Percentiles rank a stretch among this genome's conserved stretches.
These are phyloP conservation scores for Russula virescens DNA, from an alignment of 768 basidiomycete genomes.

Conservation along the genomic window DNA sequence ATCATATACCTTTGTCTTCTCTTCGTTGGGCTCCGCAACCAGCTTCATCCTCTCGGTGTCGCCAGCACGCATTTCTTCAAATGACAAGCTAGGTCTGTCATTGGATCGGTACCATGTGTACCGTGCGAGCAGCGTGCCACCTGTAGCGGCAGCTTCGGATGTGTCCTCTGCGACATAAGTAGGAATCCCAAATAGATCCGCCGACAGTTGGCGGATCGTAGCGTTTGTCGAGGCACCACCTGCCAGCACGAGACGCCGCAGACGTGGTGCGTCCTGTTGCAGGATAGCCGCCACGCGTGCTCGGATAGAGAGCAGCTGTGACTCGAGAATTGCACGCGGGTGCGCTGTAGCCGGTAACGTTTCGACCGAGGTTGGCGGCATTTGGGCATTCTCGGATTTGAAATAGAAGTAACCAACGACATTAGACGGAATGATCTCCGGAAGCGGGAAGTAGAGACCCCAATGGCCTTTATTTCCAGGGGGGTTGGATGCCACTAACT, in stretches of 20 bases:
- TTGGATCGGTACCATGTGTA: conserved; percentile 61
- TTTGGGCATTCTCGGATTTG: conserved; percentile 31
- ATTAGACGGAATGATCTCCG: conserved; percentile 81
- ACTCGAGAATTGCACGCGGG: conserved; percentile 75
- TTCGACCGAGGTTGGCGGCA: conserved; percentile 22
- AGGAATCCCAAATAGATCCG: conserved; percentile 73
- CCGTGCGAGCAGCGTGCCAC: conserved; percentile 66
- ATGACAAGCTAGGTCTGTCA: conserved; percentile 39
- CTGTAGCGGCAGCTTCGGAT: conserved; percentile 66
- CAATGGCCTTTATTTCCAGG: conserved; percentile 55
- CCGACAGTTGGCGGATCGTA: conserved; percentile 66
- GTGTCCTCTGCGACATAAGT: conserved; percentile 52
- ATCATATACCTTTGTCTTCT: conserved; percentile 46
- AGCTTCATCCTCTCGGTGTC: conserved; percentile 49
- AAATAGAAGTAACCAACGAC: conserved; percentile 71
- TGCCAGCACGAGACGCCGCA: conserved; percentile 66
- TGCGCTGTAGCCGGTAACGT: conserved; percentile 44
- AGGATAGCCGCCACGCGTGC: conserved; percentile 66
- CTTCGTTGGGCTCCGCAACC: conserved; percentile 52
- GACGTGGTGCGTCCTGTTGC: conserved; percentile 45
- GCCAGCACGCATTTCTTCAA: conserved; percentile 57
- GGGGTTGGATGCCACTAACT: conserved; percentile 48
- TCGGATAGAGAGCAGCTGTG: conserved; percentile 77
- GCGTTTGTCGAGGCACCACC: conserved; percentile 75
- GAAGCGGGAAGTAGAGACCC: conserved; percentile 78